These are phyloP conservation scores for Pythium pyrilobum DNA, from an alignment of 352 stramenopile species.

Conservation along the genomic window DNA sequence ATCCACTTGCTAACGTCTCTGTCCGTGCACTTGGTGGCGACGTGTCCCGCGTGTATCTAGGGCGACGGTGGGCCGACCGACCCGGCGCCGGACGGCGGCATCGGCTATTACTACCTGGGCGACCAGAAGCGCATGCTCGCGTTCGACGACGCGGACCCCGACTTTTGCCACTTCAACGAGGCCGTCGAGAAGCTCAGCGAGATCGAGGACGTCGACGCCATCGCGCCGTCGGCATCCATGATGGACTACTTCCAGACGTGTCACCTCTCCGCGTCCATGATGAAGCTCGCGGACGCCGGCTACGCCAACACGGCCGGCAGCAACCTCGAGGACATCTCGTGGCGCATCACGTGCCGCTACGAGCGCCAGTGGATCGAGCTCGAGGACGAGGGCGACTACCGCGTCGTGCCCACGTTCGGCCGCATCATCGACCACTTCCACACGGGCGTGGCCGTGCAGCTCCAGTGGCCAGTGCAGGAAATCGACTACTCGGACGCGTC, in stretches of 20 bases:
- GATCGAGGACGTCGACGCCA: slow-evolving; percentile 52
- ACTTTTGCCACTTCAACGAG: slow-evolving; percentile 76
- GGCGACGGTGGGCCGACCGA: slow-evolving; percentile 73
- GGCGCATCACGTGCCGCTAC: slow-evolving; percentile 73
- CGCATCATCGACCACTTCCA: slow-evolving; percentile 61
- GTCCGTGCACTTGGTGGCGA: not conserved
- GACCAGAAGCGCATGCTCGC: slow-evolving; percentile 79
- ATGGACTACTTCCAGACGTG: slow-evolving; percentile 67
- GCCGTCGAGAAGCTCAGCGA: slow-evolving; percentile 59
- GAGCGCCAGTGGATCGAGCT: slow-evolving; percentile 81
- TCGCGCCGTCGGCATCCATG: slow-evolving; percentile 62
- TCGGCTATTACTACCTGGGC: slow-evolving; percentile 85
- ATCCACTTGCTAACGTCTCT: not conserved
- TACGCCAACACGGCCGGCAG: slow-evolving; percentile 80
- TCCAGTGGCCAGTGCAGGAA: slow-evolving; percentile 48
- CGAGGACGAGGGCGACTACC: slow-evolving; percentile 79
- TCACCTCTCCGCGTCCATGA: slow-evolving; percentile 62
- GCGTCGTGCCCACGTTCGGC: slow-evolving; percentile 60
- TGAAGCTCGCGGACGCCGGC: slow-evolving; percentile 73
- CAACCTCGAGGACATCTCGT: slow-evolving; percentile 64
- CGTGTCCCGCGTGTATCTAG: slow-evolving; percentile 21
- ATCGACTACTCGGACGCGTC: slow-evolving; percentile 57
- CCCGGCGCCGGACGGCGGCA: slow-evolving; percentile 62
- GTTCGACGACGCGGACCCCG: slow-evolving; percentile 56
- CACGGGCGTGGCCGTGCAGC: slow-evolving; percentile 36